Percentiles rank a stretch among this genome's conserved stretches.
Evolutionary conservation across 2,329 filamentous ascomycete genomes (phyloP).

Genomic region (Monilinia fructigena): DNA sequence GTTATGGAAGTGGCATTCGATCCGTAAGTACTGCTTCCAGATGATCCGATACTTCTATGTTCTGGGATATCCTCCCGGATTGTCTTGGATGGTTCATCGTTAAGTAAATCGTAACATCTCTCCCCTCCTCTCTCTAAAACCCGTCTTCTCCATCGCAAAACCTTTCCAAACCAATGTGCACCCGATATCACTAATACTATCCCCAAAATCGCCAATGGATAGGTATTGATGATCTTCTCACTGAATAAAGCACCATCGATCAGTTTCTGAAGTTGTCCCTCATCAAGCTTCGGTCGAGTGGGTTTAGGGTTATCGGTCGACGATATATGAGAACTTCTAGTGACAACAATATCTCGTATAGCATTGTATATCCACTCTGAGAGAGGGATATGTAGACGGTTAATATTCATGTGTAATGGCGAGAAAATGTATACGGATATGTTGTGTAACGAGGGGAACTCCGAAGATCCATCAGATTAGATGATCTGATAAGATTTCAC

Average conservation of each 20-base stretch:
- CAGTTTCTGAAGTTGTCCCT: constrained; percentile 12
- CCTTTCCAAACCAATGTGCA: constrained; percentile 31
- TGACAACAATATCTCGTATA: not conserved
- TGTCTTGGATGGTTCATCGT: constrained; percentile 23
- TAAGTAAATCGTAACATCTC: constrained; percentile 23
- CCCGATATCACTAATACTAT: constrained; percentile 24
- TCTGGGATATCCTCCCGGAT: constrained; percentile 24
- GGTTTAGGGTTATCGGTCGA: not conserved
- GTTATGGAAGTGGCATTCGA: constrained; percentile 28
- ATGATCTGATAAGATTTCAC: constrained; percentile 16
- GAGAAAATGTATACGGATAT: not conserved
- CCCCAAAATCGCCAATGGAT: constrained; percentile 5
- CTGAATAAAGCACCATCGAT: constrained; percentile 14
- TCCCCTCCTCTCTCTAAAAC: constrained; percentile 22
- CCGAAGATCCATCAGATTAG: constrained; percentile 13
- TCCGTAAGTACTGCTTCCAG: constrained; percentile 33
- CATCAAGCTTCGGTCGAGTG: not conserved
- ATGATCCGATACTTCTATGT: constrained; percentile 29
- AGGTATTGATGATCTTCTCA: constrained; percentile 15
- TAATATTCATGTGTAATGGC: constrained; percentile 14
- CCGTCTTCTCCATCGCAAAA: constrained; percentile 30
- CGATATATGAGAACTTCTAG: not conserved
- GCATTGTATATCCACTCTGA: constrained; percentile 11
- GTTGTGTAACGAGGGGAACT: not conserved
- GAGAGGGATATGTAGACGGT: not conserved